Conservation (phyloP, 2,329 filamentous ascomycete genomes). For the Nemania diffusa region DNA sequence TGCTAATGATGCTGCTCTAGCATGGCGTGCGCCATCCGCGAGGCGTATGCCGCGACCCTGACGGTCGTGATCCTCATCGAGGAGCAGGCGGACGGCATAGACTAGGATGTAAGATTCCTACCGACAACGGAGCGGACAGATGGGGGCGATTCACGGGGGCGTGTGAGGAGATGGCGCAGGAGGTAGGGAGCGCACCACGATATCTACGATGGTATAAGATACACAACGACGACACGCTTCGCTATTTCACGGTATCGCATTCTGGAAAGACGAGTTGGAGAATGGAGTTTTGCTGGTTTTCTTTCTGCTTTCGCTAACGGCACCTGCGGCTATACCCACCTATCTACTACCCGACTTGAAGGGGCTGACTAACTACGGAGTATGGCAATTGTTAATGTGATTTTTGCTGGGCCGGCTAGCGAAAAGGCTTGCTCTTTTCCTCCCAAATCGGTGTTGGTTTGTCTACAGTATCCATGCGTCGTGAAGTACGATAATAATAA, state of each 20-base stretch:
- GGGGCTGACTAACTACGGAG: neutral
- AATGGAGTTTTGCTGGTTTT: slow-evolving; percentile 17
- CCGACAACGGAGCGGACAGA: slow-evolving; percentile 16
- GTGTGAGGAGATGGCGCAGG: neutral
- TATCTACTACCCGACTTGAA: neutral
- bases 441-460: too few species aligned
- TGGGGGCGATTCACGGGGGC: slow-evolving; percentile 10
- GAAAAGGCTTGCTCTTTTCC: too few species aligned
- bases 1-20: slow-evolving; percentile 51
- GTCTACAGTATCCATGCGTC: neutral
- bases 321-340: slow-evolving; percentile 31
- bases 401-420: neutral
- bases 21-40: slow-evolving; percentile 78
- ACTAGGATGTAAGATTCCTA: slow-evolving; percentile 29
- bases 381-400: slow-evolving; percentile 7
- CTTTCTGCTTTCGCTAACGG: slow-evolving; percentile 4
- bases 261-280: slow-evolving; percentile 10
- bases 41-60: slow-evolving; percentile 78
- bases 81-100: slow-evolving; percentile 55
- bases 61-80: slow-evolving; percentile 77
- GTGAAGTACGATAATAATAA: neutral
- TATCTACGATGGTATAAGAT: slow-evolving; percentile 5
- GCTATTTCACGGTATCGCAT: slow-evolving; percentile 3
- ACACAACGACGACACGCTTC: neutral
- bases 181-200: neutral